These are phyloP conservation scores for Rhodotorula sp. DNA, from an alignment of 1,284 basidiomycete genomes.

Conservation along the genomic window DNA sequence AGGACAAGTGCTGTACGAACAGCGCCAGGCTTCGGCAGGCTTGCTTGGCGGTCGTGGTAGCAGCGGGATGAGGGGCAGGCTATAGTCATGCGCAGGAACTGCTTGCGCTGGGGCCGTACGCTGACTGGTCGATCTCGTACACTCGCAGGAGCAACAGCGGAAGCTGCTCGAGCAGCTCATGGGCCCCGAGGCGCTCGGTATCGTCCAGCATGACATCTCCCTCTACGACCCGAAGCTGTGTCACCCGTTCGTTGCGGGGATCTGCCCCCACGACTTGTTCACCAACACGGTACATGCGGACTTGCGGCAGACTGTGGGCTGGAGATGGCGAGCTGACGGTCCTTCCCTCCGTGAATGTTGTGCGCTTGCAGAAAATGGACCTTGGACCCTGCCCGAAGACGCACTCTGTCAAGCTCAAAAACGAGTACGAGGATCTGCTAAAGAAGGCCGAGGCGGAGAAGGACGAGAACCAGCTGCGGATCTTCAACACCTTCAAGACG, in stretches of 20 bases:
- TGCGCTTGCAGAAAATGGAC: conserved; percentile 89
- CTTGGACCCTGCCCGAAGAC: conserved; percentile 95
- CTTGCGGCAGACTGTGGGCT: background rate
- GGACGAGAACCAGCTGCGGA: conserved; percentile 34
- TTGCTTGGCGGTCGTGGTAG: no score
- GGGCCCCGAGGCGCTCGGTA: conserved; percentile 92
- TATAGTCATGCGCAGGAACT: no score
- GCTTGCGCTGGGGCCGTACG: no score
- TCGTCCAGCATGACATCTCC: conserved; percentile 83
- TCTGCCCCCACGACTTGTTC: conserved; percentile 95
- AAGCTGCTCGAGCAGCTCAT: conserved; percentile 73
- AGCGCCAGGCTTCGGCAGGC: no score
- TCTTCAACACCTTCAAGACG: conserved; percentile 45
- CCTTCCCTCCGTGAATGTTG: no score
- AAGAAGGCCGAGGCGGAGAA: conserved; percentile 55
- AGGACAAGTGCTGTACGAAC: no score
- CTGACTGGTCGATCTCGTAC: no score
- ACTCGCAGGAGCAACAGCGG: conserved; percentile 46
- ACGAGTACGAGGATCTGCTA: conserved; percentile 78
- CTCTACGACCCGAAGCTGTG: conserved; percentile 99
- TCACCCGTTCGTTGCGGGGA: conserved; percentile 95
- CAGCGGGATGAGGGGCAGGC: no score
- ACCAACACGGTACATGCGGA: conserved; percentile 85
- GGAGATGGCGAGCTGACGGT: no score
- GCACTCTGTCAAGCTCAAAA: conserved; percentile 90